Evolutionary conservation across 768 basidiomycete genomes (phyloP).

Genomic region (Xerocomellus amylosporus): DNA sequence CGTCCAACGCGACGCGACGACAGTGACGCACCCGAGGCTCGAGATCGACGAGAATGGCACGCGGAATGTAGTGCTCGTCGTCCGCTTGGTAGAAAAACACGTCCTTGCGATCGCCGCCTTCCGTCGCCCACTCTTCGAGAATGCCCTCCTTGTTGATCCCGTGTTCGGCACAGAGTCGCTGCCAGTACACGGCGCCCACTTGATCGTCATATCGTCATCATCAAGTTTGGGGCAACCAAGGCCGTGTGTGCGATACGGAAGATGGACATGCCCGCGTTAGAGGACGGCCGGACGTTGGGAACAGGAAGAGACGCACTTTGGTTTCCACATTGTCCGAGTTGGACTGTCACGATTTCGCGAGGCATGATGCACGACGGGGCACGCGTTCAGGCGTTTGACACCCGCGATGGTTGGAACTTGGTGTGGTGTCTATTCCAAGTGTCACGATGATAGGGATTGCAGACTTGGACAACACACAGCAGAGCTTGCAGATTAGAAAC

Average conservation of each 20-base stretch:
- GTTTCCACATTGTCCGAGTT: conserved; percentile 91
- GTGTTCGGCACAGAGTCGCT: conserved; percentile 96
- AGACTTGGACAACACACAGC: conserved; percentile 5
- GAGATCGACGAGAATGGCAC: conserved; percentile 93
- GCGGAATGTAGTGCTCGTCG: conserved; percentile 97
- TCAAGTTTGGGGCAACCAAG: background rate
- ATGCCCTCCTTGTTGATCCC: conserved; percentile 95
- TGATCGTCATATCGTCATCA: background rate
- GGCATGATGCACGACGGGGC: conserved; percentile 49
- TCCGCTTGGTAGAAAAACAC: conserved; percentile 99
- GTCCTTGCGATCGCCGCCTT: conserved; percentile 95
- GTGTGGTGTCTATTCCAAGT: conserved; percentile 5
- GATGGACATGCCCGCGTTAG: conserved; percentile 1
- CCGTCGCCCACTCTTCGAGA: conserved; percentile 95
- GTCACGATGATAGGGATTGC: background rate
- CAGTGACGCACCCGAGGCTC: conserved; percentile 79
- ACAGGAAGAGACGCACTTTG: conserved; percentile 57
- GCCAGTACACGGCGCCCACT: conserved; percentile 99
- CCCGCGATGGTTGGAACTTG: background rate
- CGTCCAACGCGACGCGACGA: background rate
- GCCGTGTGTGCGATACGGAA: background rate
- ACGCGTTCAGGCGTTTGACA: conserved; percentile 12
- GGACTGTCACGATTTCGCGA: conserved; percentile 79
- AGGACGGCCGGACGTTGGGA: background rate
- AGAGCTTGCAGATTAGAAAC: conserved; percentile 20